A percentile compares a stretch with the other conserved stretches of the same genome.
phyloP scores from a whole-genome alignment of 768 basidiomycete genomes.

The Holtermannia corniformis region DNA sequence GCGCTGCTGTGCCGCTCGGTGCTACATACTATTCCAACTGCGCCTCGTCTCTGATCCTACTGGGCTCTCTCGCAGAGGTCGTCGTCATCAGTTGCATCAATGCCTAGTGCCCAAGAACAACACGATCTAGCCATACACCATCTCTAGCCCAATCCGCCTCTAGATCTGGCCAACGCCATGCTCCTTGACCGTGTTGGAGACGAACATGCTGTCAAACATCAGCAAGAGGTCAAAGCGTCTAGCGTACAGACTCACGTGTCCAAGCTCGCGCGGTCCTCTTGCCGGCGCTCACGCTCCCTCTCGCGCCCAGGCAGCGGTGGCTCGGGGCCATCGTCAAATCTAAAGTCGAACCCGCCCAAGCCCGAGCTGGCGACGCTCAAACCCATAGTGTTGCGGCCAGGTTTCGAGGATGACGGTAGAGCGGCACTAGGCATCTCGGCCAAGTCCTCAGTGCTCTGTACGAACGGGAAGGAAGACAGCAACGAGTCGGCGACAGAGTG shows the following conservation, averaged over 20 bases:
- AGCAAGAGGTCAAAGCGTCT: not conserved
- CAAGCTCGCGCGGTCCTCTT: not conserved
- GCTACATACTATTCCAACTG: no score
- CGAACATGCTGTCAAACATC: not conserved
- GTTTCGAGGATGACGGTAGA: not conserved
- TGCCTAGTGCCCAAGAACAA: no score
- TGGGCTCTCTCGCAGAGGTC: no score
- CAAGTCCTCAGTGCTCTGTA: conserved; percentile 22
- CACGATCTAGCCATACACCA: no score
- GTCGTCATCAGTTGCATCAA: no score
- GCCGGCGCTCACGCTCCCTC: no score
- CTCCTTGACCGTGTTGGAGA: not conserved
- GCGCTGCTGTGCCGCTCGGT: no score
- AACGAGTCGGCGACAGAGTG: conserved; percentile 25
- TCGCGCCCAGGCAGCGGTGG: not conserved
- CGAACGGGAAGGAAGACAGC: conserved; percentile 31
- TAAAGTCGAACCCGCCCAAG: conserved; percentile 32
- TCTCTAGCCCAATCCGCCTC: no score
- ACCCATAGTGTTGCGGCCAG: conserved; percentile 5
- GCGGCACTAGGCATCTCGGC: conserved; percentile 17
- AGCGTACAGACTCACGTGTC: not conserved
- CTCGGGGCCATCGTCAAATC: conserved; percentile 7
- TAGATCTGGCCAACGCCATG: not conserved
- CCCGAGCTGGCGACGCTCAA: conserved; percentile 28
- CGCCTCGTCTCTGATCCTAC: no score